Evolutionary conservation across 768 basidiomycete genomes (phyloP), one percentile per base, ranked within the genome.

Genomic region (Cytidiella melzeri): DNA sequence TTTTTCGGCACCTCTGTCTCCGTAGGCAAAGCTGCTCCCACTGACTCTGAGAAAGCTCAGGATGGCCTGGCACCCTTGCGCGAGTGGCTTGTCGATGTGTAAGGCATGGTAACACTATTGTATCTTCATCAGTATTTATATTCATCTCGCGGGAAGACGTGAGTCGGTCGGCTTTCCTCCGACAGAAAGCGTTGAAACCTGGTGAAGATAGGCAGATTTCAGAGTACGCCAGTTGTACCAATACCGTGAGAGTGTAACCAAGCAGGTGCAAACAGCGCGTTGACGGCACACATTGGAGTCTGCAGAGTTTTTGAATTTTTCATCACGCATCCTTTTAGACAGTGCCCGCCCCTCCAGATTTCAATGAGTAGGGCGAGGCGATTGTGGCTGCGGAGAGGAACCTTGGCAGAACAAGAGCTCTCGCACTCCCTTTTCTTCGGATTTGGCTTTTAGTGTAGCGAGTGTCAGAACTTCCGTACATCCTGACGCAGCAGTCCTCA

Each of bases 311-410:
- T n/a, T n/a, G 21, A 25, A 18, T 20, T 21, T 34, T 20, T 43
- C 51, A 39, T 51, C 64, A 69, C 77, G 82, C 82, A 72, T 66
- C 81, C 79, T 74, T 64, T 61, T 77, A 83, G 83, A 84, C 82
- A 84, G 82, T 84, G 75, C 82, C 82, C 76, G 74, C 70, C 73
- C 74, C 67, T 64, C 62, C 63, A 51, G 60, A 50, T 47, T 52
- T 53, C 54, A 41, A 47, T 52, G 78, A 67, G 69, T 58, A 58
- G 73, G 72, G 66, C 74, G 78, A 68, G 82, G 82, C 79, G 82
- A 84, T 84, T 79, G 70, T 73, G 81, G 47, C 60, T 75, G 83
- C 81, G 81, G 66, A 84, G 77, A 82, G 63, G 61, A 61, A 73
- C 55, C n/a, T 55, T 65, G 61, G 58, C 61, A 80, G 80, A 71